Evolutionary conservation across 805 yeast genomes (phyloP), one percentile per base, ranked within the genome.

Genomic region (Myxozyma neotropica): DNA sequence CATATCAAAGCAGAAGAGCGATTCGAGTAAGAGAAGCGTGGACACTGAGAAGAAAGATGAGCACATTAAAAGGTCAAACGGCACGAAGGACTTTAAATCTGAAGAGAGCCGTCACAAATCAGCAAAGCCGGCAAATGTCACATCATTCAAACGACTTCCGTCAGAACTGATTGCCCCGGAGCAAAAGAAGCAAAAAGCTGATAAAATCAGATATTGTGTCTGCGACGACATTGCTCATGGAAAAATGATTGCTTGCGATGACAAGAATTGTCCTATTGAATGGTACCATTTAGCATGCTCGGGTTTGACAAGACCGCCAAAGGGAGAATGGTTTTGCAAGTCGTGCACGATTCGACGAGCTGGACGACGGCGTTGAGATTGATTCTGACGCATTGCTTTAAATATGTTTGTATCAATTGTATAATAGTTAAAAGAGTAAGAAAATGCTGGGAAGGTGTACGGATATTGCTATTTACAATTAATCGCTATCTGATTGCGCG

Each of bases 251-350:
- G 96, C 93, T 0, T 93, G 98, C 73, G 97, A 92, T 71, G 83
- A 89, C 67, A 79, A 79, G 49, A 45, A 86, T 59, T 93, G 98
- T 77, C 85, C 85, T 71, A 79, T 90, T 55, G 98, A 92, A 73
- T 92, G 98, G 98, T 92, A 92, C 75, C 98, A 92, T 77, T 77
- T 93, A 67, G 95, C 95, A 17, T 92, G 98, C 74, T 88, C 89
- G 44, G 96, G 96, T 0, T 80, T 91, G 68, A 83, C 86, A 52
- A 85, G 90, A 51, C 82, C 93, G 4, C 98, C 97, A 1, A 88
- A 86, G 76, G 91, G 91, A 12, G 86, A 86, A 68, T 87, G 93
- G 93, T 86, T 82, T 67, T 87, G 93, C 70, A 85, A 85, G 56
- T 88, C 84, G 61, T 87, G 93, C 71, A 36, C 44, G 21, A 53